phyloP scores from a whole-genome alignment of 2,329 filamentous ascomycete genomes.

The Xylaria sp. region DNA sequence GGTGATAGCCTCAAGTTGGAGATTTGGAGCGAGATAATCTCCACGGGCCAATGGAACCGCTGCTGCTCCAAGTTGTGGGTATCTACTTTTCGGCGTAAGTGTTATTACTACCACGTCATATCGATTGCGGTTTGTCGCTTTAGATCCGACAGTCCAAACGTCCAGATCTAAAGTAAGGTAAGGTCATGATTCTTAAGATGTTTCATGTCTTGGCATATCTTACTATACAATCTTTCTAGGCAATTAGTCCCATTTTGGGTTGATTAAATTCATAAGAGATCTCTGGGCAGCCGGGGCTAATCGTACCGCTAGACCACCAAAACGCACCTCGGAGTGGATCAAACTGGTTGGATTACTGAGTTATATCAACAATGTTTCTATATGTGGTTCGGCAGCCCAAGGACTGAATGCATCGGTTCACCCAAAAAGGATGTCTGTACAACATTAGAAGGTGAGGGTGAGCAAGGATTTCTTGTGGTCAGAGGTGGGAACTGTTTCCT shows the following conservation, averaged over 20 bases:
- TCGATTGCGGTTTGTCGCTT: slow-evolving; percentile 5
- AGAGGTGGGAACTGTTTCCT: slow-evolving; percentile 4
- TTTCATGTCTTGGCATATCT: slow-evolving; percentile 13
- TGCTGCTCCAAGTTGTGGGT: slow-evolving; percentile 35
- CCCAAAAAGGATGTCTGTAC: slow-evolving; percentile 14
- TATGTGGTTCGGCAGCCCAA: slow-evolving; percentile 14
- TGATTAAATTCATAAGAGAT: slow-evolving; percentile 9
- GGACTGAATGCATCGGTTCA: slow-evolving; percentile 18
- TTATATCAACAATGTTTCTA: slow-evolving; percentile 20
- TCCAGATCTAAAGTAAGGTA: slow-evolving; percentile 10
- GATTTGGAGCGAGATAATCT: slow-evolving; percentile 16
- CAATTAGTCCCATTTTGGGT: background rate
- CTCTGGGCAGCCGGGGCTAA: slow-evolving; percentile 24
- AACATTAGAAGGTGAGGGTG: slow-evolving; percentile 1
- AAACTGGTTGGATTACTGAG: slow-evolving; percentile 20
- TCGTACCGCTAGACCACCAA: slow-evolving; percentile 22
- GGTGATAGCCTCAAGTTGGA: slow-evolving; percentile 38
- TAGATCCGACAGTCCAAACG: background rate
- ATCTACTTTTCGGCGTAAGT: slow-evolving; percentile 14
- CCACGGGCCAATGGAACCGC: slow-evolving; percentile 7
- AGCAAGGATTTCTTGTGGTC: slow-evolving; percentile 9
- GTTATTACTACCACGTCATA: slow-evolving; percentile 4
- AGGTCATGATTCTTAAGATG: slow-evolving; percentile 1
- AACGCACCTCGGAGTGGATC: slow-evolving; percentile 17
- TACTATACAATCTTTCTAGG: slow-evolving; percentile 22